Evolutionary conservation across 345 rosid genomes (phyloP), one percentile per base, ranked within the genome.

Genomic region (Zanthoxylum bungeanum): DNA sequence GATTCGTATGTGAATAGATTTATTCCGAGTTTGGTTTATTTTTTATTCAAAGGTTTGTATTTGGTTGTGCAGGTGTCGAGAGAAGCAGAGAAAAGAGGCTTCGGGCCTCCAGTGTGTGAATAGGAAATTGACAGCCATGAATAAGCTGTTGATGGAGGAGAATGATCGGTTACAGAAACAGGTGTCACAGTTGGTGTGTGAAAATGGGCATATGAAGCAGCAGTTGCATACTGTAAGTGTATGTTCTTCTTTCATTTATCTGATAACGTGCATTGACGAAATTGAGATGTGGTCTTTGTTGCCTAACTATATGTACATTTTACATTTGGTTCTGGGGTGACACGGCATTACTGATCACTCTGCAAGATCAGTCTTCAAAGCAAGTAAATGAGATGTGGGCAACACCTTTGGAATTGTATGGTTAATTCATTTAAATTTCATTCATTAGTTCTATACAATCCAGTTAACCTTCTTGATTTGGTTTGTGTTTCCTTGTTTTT

Each of bases 91-190:
- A 59, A 96, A 96, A 79, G 98, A 96, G 87, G 74, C 98, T 28
- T 95, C 98, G 0, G 83, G 97, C 51, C 91, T 95, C 60, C 98
- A 93, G 84, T 87, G 94, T 3, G 99, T 95, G 70, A 95, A 95
- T 66, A 81, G 97, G 80, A 95, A 95, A 74, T 80, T 95, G 79
- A 69, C 96, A 4, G 98, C 99, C 5, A 95, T 95, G 99, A 95
- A 95, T 79, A 93, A 93, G 80, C 86, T 96, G 75, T 68, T 96
- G 75, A 89, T 96, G 99, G 98, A 96, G 78, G 98, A 93, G 86
- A 96, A 93, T 72, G 98, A 96, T 74, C 88, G 97, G 5, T 79
- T 96, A 72, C 98, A 96, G 83, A 96, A 96, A 71, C 99, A 96
- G 80, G 99, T 93, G 58, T 96, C 99, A 24, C 99, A 96, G 80